Percentiles rank a stretch among this genome's conserved stretches.
Evolutionary conservation across 495 filamentous ascomycete species (phyloP).

Genomic region (Aspergillus bridgeri): DNA sequence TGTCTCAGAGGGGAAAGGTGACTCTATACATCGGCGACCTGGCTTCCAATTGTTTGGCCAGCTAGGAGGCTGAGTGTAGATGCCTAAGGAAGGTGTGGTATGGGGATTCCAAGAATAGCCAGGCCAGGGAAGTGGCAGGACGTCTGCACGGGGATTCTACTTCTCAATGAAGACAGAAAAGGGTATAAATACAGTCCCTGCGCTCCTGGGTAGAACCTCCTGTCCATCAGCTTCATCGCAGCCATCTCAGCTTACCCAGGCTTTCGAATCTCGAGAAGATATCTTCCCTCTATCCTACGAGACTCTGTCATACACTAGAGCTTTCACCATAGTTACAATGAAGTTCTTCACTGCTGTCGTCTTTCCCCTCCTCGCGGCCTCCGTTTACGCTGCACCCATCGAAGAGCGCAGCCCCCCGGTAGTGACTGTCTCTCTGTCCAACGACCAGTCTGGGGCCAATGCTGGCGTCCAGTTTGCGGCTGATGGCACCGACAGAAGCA

Average conservation of each 20-base stretch:
- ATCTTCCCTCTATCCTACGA: neutral
- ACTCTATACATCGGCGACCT: neutral
- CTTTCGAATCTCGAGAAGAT: neutral
- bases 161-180: neutral
- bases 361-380: slow-evolving; percentile 15
- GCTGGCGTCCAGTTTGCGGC: slow-evolving; percentile 15
- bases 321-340: slow-evolving; percentile 19
- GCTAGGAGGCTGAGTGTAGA: neutral
- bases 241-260: neutral
- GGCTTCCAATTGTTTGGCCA: neutral
- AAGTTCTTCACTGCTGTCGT: slow-evolving; percentile 16
- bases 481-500: slow-evolving; percentile 12
- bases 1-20: neutral
- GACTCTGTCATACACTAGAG: neutral
- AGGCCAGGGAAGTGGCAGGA: neutral
- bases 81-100: neutral
- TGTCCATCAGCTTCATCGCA: neutral
- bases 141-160: neutral
- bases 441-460: slow-evolving; percentile 24
- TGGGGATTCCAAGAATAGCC: neutral
- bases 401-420: slow-evolving; percentile 13
- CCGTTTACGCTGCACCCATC: slow-evolving; percentile 14
- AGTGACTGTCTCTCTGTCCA: slow-evolving; percentile 23
- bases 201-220: neutral
- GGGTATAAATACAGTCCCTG: neutral